Base-by-base conservation (phyloP, 129 eudicot species). In the Lactuca saligna region DNA sequence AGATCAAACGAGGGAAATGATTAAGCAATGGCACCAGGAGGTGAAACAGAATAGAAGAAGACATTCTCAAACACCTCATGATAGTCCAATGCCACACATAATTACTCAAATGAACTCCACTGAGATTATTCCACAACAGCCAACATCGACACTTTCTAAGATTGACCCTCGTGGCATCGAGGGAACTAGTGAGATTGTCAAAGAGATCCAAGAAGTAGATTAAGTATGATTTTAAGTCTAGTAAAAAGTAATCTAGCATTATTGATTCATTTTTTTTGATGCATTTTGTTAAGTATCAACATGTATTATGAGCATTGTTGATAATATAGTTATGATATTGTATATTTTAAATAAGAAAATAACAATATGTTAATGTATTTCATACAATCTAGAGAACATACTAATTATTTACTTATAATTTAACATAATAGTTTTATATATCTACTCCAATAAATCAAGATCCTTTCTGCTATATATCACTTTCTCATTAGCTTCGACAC, bases 11-110 rank as follows among this genome's bases (percentile, higher is more conserved):
- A 73, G 67, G 17, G 59, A 61, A 4, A 31, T 71, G 68, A 64
- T 81, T n/a, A 76, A 61, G 79, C 81, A 81, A 66, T 81, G 85
- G 85, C 85, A 81, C 15, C 54, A 44, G 20, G 81, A 81, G 53
- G 81, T 81, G 17, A 81, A 70, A 66, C 70, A 48, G 12, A 76
- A 55, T 29, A 64, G 75, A 17, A 81, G 35, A 69, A 75, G 56
- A 41, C 63, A 75, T 32, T 17, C 70, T 4, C 70, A 61, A 17
- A 61, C 68, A 17, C 77, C 69, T 32, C 48, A 3, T 39, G 65
- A 54, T 41, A 61, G 75, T 41, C 80, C 70, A n/a, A 13, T 54
- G n/a, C 53, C 75, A 31, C 69, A 54, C 38, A 76, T 44, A 5
- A 11, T 13, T 53, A 8, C 39, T 69, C 75, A 53, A 61, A 57